Evolutionary conservation across 176 grass and related monocot species (phyloP), one percentile per base, ranked within the genome.

Genomic region (Metroxylon sagu): DNA sequence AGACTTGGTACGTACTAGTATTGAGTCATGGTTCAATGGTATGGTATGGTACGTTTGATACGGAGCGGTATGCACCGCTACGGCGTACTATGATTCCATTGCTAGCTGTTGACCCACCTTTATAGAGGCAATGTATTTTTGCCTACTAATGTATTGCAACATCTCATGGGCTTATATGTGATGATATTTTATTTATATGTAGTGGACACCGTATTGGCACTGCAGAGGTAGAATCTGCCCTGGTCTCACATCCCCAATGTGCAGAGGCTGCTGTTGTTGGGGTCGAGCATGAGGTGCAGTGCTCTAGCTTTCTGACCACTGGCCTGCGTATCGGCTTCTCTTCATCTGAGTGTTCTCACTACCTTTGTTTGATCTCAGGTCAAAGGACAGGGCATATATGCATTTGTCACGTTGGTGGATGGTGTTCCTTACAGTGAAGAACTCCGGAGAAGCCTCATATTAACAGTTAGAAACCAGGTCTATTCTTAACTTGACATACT

Each of bases 381-480:
- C 75, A 98, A 98, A 80, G 93, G 93, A 18, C 93, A 92, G 56
- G 93, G 84, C 23, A 98, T 98, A 71, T 98, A 92, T 65, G 93
- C 93, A n/a, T 98, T 98, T 62, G 84, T 98, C 26, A 85, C 88
- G n/a, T 79, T 98, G 77, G 85, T 83, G 16, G 88, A 92, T 25
- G 88, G 87, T 74, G 79, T 98, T 89, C 56, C 81, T 54, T 92
- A 86, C 49, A 89, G 88, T 52, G 84, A 89, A 59, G 93, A 92
- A 57, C 82, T 98, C 61, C 70, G 82, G 16, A 98, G 89, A 85
- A 85, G 82, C 60, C 84, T 98, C 18, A 61, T 85, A 67, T 76
- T 79, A 72, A 59, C 76, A 3, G 88, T 98, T 19, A 85, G 93
- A 48, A 85, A 74, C 31, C 88, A 98, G 93, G 93, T 98, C 79